Evolutionary conservation across 2,329 filamentous ascomycete genomes (phyloP), one percentile per base, ranked within the genome.

Genomic region (Aspergillus pseudonomiae): DNA sequence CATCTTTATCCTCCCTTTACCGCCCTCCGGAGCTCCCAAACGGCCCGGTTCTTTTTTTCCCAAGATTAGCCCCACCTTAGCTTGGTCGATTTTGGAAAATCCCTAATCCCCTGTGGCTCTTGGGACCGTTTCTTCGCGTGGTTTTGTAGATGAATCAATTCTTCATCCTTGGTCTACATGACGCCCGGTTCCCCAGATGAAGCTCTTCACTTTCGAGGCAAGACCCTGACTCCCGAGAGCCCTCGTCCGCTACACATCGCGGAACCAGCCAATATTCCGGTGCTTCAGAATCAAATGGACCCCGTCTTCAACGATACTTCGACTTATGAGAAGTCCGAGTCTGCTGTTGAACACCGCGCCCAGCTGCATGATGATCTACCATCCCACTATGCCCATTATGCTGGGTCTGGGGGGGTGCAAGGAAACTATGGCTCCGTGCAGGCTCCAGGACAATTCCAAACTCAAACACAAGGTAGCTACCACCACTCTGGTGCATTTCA

Each of bases 241-340:
- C 90, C 90, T 73, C 88, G 89, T 71, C 89, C 89, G 69, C 78
- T 91, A 71, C 88, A 91, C 77, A 82, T 89, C 68, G 85, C 89
- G 68, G 86, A 89, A 77, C 88, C 89, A 59, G 84, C 87, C 70
- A 89, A 87, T 69, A 90, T 91, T 64, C 88, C 89, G 63, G 85
- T 92, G 60, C 82, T 91, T 73, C 85, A 88, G 74, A 88, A 89
- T 74, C 88, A 91, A 79, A 91, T 88, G 85, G 89, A 92, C 78
- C 87, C 88, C 60, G 80, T 85, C 70, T 90, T 91, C 82, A 89
- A 89, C 79, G 88, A 90, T 75, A 87, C 87, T 61, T 83, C 87
- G 60, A 84, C 84, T 66, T 86, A 87, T 75, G 81, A 81, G 64
- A 85, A 81, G 72, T 75, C 75, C 43, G 71, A 73, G 45, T 63